phyloP scores from a whole-genome alignment of 2,329 filamentous ascomycete species.

The Aureobasidium sp. region DNA sequence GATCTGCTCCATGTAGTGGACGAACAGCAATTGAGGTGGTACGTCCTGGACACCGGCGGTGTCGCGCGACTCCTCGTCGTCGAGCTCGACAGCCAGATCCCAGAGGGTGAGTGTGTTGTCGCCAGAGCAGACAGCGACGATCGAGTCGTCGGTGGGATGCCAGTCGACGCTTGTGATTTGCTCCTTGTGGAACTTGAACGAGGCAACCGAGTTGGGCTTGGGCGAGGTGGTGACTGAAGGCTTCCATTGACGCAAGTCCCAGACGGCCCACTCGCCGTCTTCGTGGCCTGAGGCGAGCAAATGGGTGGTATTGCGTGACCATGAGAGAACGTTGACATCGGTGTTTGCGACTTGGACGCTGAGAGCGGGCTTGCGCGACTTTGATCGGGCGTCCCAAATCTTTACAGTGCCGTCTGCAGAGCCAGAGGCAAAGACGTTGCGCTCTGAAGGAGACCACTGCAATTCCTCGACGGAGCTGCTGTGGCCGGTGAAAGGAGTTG shows the following conservation, averaged over 20 bases:
- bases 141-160: conserved; percentile 95
- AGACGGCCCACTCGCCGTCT: conserved; percentile 89
- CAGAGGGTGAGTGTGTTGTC: conserved; percentile 93
- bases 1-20: conserved; percentile 90
- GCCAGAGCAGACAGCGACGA: conserved; percentile 82
- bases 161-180: conserved; percentile 95
- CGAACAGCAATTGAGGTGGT: conserved; percentile 88
- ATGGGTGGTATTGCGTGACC: conserved; percentile 83
- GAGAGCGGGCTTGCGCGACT: conserved; percentile 80
- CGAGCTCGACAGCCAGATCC: conserved; percentile 93
- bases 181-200: conserved; percentile 92
- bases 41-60: conserved; percentile 82
- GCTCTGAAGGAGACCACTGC: conserved; percentile 92
- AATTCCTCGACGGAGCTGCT: conserved; percentile 83
- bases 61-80: conserved; percentile 92
- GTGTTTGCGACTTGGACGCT: conserved; percentile 74
- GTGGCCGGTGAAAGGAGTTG: conserved; percentile 76
- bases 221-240: conserved; percentile 36
- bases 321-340: conserved; percentile 95
- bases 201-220: conserved; percentile 72
- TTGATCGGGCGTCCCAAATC: conserved; percentile 90
- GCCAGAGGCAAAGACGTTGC: conserved; percentile 88
- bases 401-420: conserved; percentile 92
- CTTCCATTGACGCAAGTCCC: conserved; percentile 96
- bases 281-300: conserved; percentile 89